These are phyloP conservation scores for Dissoconium aciculare DNA, from an alignment of 2,329 filamentous ascomycete species.

Conservation along the genomic window DNA sequence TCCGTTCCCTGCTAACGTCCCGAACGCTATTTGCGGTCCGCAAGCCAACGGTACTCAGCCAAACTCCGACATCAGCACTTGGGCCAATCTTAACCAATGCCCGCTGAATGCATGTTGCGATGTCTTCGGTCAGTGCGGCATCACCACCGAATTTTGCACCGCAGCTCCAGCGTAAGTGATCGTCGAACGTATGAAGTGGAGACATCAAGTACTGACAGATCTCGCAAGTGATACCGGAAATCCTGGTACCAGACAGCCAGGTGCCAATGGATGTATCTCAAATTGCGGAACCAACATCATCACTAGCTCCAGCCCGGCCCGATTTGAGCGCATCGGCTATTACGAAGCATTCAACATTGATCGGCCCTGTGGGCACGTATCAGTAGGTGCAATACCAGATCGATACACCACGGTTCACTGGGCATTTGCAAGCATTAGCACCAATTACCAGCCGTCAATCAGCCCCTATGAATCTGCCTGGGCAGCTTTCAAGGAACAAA, in stretches of 20 bases:
- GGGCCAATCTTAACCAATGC: constrained; percentile 19
- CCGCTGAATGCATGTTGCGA: constrained; percentile 31
- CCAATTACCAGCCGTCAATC: constrained; percentile 21
- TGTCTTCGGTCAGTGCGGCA: constrained; percentile 34
- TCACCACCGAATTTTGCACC: constrained; percentile 31
- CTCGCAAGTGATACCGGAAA: constrained; percentile 16
- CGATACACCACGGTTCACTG: constrained; percentile 19
- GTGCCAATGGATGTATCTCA: constrained; percentile 27
- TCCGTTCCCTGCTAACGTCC: constrained; percentile 28
- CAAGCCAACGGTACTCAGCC: constrained; percentile 26
- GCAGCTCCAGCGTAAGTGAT: constrained; percentile 10
- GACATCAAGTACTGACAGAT: background rate
- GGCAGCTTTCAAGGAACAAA: constrained; percentile 20
- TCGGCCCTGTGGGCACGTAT: constrained; percentile 22
- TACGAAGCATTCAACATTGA: constrained; percentile 23
- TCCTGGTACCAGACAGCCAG: constrained; percentile 25
- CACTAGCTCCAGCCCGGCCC: constrained; percentile 9
- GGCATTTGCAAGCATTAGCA: constrained; percentile 24
- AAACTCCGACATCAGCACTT: constrained; percentile 21
- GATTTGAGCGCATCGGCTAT: constrained; percentile 19
- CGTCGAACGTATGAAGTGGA: no score
- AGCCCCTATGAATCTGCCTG: constrained; percentile 20
- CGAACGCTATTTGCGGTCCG: constrained; percentile 33
- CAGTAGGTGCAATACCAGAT: constrained; percentile 10
- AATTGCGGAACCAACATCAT: constrained; percentile 30